Base-by-base conservation (phyloP, 2,329 filamentous ascomycete species). In the Zarea fungicola region DNA sequence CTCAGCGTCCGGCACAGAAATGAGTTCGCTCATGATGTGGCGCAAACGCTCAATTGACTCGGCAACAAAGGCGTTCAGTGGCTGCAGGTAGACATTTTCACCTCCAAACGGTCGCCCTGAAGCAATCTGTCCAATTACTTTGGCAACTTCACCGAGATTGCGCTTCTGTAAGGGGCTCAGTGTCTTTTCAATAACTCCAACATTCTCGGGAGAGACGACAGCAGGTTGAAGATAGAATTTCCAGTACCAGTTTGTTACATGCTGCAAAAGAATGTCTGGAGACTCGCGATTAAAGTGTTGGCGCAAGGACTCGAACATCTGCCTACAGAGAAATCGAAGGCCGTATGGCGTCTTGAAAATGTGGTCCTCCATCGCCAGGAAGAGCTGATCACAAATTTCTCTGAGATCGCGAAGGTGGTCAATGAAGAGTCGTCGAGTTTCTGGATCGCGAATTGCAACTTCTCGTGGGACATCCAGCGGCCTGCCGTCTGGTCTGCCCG, bases 31-130 rank as follows among this genome's bases (percentile, higher is more conserved):
- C 69, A 87, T 88, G 37, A 93, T 89, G 11, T 85, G 78, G 26
- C 81, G 79, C 51, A 96, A 75, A 21, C 91, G 80, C 57, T 89
- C 84, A 42, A 95, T 84, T 0, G 91, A 91, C 52, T 96, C 89
- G 16, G 79, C 82, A 40, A 99, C 78, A 64, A 96, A 97, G 42
- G 84, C 88, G 65, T 99, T 99, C 34, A 99, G 77, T 2, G 93
- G 93, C 61, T 97, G 91, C 6, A 99, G 76, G 64, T 97, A 97
- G 52, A 97, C 84, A 60, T 97, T 96, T 50, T 97, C 93, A 3
- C 88, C 87, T 11, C 91, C 91, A 67, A 99, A 99, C 1, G 92
- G 78, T 54, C 89, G 83, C 1, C 92, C 92, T n/a, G 84, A 84
- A 13, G 87, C 87, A 44, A 96, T 84, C 67, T 99, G 95, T 26